Evolutionary conservation across 1,284 basidiomycete genomes (phyloP).

Genomic region (Agaricales sp.): DNA sequence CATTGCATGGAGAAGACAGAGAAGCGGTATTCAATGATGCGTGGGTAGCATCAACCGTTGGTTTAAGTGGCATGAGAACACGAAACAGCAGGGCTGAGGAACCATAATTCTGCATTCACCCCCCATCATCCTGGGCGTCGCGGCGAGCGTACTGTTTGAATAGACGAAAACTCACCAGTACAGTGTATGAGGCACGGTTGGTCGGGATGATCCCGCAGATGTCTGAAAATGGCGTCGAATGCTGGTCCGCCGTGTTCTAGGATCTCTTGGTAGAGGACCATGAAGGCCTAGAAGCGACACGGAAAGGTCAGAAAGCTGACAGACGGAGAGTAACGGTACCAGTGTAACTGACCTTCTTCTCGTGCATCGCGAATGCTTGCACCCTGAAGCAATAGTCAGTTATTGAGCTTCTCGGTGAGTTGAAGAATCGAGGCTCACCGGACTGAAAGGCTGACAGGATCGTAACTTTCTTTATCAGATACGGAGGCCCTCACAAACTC

Average conservation of each 20-base stretch:
- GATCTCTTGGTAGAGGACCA: slow-evolving; percentile 22
- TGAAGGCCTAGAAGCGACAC: slow-evolving; percentile 20
- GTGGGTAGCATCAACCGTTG: no score
- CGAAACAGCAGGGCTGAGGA: no score
- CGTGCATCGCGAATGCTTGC: slow-evolving; percentile 19
- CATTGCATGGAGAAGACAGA: no score
- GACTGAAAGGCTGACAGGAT: slow-evolving; percentile 20
- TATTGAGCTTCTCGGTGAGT: background rate
- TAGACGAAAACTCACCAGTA: slow-evolving; percentile 25
- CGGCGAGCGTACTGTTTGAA: no score
- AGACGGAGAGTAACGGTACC: background rate
- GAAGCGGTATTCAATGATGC: no score
- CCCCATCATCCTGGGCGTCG: no score
- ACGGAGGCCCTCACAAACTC: slow-evolving; percentile 21
- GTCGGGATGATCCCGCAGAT: slow-evolving; percentile 26
- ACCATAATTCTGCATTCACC: no score
- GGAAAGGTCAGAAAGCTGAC: background rate
- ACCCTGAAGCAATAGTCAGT: slow-evolving; percentile 11
- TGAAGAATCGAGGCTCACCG: slow-evolving; percentile 7
- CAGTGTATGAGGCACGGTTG: slow-evolving; percentile 32
- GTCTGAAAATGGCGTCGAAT: slow-evolving; percentile 23
- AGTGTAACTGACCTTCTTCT: slow-evolving; percentile 16
- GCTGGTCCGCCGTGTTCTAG: slow-evolving; percentile 23
- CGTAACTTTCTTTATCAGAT: slow-evolving; percentile 18
- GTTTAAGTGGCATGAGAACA: no score